Percentiles rank a stretch among this genome's conserved stretches.
phyloP scores from a whole-genome alignment of 805 yeast species.

The Wickerhamomyces chambardii region DNA sequence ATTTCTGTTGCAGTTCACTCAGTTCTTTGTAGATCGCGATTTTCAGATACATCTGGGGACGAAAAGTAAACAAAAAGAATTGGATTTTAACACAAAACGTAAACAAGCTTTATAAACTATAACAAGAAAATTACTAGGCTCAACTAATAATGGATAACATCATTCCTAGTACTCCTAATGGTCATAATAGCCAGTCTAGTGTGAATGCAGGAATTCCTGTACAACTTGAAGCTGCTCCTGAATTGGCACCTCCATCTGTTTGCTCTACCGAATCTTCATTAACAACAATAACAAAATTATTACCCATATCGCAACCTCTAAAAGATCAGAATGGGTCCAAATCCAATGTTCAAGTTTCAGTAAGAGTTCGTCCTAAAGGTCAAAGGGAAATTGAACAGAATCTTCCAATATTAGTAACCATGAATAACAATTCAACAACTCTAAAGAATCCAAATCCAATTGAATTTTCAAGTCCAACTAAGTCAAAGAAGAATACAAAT shows the following conservation, averaged over 20 bases:
- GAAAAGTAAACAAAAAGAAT: no score
- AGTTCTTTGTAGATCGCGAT: no score
- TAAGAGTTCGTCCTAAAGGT: slow-evolving; percentile 40
- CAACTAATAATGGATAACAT: no score
- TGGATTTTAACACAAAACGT: not conserved
- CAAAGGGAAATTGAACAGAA: slow-evolving; percentile 10
- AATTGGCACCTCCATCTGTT: not conserved
- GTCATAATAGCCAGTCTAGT: no score
- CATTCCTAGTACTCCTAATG: no score
- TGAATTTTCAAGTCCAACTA: slow-evolving; percentile 6
- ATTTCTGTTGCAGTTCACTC: no score
- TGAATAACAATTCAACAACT: slow-evolving; percentile 8
- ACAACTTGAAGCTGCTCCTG: no score
- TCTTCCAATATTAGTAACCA: slow-evolving; percentile 9
- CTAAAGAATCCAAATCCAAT: slow-evolving; percentile 5
- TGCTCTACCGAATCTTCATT: no score
- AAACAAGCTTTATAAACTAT: not conserved
- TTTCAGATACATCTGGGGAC: no score
- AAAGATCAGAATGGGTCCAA: not conserved
- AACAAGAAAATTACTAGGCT: not conserved
- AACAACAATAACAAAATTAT: no score
- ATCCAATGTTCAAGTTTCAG: slow-evolving; percentile 35
- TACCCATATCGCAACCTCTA: no score
- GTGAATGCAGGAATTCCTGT: no score
- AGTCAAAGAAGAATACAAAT: slow-evolving; percentile 1